Conservation (phyloP, 768 basidiomycete genomes). For the Termitomyces eurrhizus region DNA sequence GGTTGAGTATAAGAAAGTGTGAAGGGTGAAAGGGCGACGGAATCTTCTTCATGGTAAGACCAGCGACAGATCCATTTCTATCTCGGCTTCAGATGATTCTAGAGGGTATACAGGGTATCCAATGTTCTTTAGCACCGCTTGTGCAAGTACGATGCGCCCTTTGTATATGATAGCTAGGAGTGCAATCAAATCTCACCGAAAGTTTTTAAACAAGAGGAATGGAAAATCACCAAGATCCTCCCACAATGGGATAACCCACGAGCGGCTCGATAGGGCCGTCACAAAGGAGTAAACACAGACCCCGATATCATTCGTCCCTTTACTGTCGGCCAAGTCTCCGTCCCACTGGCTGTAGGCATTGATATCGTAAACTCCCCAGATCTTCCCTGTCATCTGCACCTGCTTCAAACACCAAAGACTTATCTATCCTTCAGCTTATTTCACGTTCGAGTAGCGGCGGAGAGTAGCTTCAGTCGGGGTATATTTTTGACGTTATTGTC, state of each 20-base stretch:
- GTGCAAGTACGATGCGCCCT: constrained; percentile 40
- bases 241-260: constrained; percentile 24
- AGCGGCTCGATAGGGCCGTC: background rate
- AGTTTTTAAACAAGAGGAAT: background rate
- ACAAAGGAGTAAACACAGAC: constrained; percentile 20
- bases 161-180: constrained; percentile 34
- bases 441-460: background rate
- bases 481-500: too few species aligned
- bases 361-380: constrained; percentile 39
- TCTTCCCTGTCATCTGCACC: constrained; percentile 43
- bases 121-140: constrained; percentile 38
- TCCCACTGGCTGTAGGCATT: constrained; percentile 28
- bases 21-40: background rate
- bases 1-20: background rate
- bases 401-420: constrained; percentile 49
- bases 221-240: constrained; percentile 27
- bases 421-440: background rate
- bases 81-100: constrained; percentile 33
- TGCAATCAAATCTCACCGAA: background rate
- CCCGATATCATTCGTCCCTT: constrained; percentile 35
- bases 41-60: constrained; percentile 45
- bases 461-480: background rate
- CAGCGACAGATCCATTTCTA: constrained; percentile 44
- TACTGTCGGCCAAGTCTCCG: constrained; percentile 42
- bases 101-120: constrained; percentile 39